These are phyloP conservation scores for Coemansia sp. DNA, from an alignment of 192 early-diverging fungal species.

Conservation along the genomic window DNA sequence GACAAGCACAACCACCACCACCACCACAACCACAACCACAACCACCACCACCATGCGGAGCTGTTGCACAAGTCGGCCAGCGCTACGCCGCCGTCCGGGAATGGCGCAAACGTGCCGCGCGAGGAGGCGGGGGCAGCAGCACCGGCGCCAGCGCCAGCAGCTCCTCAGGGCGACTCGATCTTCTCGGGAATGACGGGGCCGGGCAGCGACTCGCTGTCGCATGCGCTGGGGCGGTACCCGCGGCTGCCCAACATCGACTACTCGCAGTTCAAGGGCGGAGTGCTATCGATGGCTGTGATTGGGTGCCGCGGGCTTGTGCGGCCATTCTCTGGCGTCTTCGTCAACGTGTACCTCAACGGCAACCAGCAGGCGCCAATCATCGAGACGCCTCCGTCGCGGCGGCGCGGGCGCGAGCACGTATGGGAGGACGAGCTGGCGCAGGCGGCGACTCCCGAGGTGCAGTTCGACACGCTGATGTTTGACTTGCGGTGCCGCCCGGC, in stretches of 20 bases:
- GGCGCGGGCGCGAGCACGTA: constrained; percentile 52
- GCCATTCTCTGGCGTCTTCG: constrained; percentile 54
- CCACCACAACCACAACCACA: too few species aligned
- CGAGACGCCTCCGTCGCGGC: constrained; percentile 46
- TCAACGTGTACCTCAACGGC: constrained; percentile 50
- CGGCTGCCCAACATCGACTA: constrained; percentile 57
- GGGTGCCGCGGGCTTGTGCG: constrained; percentile 54
- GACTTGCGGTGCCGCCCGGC: constrained; percentile 47
- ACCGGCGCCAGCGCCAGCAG: background rate
- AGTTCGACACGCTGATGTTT: constrained; percentile 40
- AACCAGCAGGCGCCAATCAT: constrained; percentile 52
- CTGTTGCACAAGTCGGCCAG: too few species aligned
- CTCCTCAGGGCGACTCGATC: constrained; percentile 29
- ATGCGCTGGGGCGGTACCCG: constrained; percentile 50
- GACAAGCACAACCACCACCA: background rate
- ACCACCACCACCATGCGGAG: too few species aligned
- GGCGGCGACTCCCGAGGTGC: constrained; percentile 42
- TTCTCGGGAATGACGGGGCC: constrained; percentile 47
- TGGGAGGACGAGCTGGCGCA: constrained; percentile 57
- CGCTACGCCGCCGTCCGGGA: background rate
- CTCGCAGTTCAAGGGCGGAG: constrained; percentile 46
- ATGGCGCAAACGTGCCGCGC: constrained; percentile 4
- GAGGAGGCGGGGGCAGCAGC: background rate
- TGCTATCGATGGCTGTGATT: constrained; percentile 45
- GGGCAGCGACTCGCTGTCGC: constrained; percentile 34